Evolutionary conservation across 495 filamentous ascomycete species (phyloP).

Genomic region (Wilcoxina mikolae): DNA sequence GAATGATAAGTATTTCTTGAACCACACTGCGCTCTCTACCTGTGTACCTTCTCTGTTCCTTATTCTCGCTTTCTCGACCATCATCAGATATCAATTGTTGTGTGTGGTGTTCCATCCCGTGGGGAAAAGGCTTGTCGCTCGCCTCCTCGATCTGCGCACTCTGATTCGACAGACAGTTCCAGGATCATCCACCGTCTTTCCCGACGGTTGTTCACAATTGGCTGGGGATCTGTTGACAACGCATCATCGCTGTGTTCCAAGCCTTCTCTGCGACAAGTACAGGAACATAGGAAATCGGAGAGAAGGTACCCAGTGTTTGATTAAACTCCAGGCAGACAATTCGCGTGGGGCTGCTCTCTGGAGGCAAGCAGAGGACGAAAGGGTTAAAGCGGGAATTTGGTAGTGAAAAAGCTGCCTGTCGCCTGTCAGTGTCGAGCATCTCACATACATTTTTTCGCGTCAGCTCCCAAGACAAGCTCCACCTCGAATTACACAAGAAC

Average conservation of each 20-base stretch:
- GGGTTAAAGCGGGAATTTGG: background rate
- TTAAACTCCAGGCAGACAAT: background rate
- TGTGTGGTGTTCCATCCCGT: background rate
- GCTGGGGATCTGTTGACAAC: background rate
- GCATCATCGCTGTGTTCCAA: background rate
- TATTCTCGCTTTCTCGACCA: background rate
- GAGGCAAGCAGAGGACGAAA: background rate
- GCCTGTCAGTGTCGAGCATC: background rate
- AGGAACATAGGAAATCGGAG: background rate
- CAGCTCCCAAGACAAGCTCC: background rate
- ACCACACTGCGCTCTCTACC: background rate
- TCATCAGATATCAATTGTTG: background rate
- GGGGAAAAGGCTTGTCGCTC: conserved; percentile 1
- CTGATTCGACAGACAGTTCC: background rate
- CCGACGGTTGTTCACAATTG: background rate
- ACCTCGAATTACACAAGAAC: background rate
- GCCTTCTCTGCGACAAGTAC: background rate
- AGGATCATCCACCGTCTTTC: background rate
- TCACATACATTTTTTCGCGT: background rate
- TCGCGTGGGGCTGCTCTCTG: background rate
- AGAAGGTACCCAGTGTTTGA: background rate
- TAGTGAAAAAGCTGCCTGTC: background rate
- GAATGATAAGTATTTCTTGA: background rate
- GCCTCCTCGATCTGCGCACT: background rate
- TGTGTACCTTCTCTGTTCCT: background rate